Evolutionary conservation across 352 stramenopile genomes (phyloP), one percentile per base, ranked within the genome.

Genomic region (Nothophytophthora sp.): DNA sequence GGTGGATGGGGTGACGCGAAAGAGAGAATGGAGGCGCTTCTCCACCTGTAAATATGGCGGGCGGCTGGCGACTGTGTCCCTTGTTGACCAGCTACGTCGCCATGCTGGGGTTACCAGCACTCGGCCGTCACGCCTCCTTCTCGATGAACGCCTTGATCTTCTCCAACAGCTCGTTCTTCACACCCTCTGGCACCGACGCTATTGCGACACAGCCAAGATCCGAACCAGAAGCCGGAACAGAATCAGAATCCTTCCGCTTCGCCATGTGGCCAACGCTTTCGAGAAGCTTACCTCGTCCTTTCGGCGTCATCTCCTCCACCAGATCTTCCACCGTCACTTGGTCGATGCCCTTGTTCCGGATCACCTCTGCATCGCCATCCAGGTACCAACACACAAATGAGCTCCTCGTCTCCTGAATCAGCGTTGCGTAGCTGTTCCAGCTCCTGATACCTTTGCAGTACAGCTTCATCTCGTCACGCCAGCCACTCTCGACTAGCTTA

Each of bases 261-360:
- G n/a, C 19, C 20, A 20, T n/a, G 3, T 18, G n/a, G 16, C 15
- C 10, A 12, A 12, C 15, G 10, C 41, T 46, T 32, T 53, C 27
- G 29, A 51, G 28, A 41, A 30, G 35, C n/a, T 22, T 59, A 91
- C 81, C 77, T 82, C 81, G 71, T 40, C 83, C 91, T 73, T 82
- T 81, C 10, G 89, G 92, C 15, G 88, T 97, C 50, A 98, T 96
- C 55, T 97, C 88, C 22, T 93, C 80, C 16, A 98, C 86, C 36
- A 98, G 66, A 55, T 98, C 91, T 53, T 98, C 94, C 30, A 98
- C 89, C 0, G 90, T 98, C 43, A 98, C 95, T 64, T 97, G 88
- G 54, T 98, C 87, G 45, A 98, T 90, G 18, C 92, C 93, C 52
- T 98, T 98, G 56, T 70, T 95, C 41, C 88, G 73, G 53, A 98